Evolutionary conservation across 495 filamentous ascomycete species (phyloP).

Genomic region (Neurospora sp.): DNA sequence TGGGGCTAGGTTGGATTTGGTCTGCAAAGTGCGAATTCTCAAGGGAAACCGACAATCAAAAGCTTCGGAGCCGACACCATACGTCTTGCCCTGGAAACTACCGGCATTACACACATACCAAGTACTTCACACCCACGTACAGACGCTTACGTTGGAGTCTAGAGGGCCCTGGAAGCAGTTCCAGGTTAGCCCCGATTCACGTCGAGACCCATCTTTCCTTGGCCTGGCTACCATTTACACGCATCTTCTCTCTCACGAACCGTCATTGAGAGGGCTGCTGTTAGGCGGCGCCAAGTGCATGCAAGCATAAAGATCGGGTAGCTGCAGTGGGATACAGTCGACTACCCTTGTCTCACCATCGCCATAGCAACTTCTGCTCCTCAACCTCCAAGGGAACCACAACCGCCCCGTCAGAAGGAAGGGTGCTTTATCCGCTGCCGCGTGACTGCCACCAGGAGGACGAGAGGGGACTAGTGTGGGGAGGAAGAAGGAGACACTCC

Average conservation of each 20-base stretch:
- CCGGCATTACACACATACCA: not conserved
- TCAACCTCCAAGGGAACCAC: not conserved
- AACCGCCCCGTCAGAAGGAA: conserved; percentile 1
- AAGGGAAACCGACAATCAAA: not conserved
- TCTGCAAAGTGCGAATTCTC: not conserved
- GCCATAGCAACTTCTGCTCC: conserved; percentile 1
- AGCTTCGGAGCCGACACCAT: not conserved
- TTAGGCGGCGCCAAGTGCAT: conserved; percentile 20
- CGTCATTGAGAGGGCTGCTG: conserved; percentile 2
- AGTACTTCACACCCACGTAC: not conserved
- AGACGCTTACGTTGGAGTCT: not conserved
- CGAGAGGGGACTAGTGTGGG: not conserved
- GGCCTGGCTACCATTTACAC: conserved; percentile 1
- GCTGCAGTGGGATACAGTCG: conserved; percentile 25
- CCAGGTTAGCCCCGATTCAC: not conserved
- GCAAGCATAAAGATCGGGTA: conserved; percentile 24
- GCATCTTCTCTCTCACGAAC: not conserved
- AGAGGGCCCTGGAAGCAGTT: not conserved
- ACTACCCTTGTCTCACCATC: conserved; percentile 20
- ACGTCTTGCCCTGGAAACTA: not conserved
- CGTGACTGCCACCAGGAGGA: conserved; percentile 22
- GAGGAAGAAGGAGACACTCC: conserved; percentile 9
- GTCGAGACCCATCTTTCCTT: not conserved
- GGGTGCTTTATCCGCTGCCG: conserved; percentile 38
- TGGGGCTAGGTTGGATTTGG: not conserved